Conservation (phyloP, 805 yeast genomes). For the Brettanomyces naardenensis region DNA sequence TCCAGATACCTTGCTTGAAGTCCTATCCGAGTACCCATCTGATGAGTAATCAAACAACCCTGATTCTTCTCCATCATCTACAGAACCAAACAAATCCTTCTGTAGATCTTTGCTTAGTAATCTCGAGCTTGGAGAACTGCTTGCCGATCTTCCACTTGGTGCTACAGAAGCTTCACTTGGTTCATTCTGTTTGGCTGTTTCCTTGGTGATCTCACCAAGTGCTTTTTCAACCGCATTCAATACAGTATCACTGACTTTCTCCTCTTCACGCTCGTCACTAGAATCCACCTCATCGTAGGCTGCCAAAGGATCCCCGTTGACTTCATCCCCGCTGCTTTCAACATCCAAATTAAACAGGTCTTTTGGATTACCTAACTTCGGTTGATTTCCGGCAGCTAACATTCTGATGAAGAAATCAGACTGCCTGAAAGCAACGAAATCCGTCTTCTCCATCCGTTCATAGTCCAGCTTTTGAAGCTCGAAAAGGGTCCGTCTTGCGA, state of each 20-base stretch:
- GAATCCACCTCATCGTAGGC: slow-evolving; percentile 25
- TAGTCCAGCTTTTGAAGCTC: slow-evolving; percentile 48
- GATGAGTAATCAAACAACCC: slow-evolving; percentile 14
- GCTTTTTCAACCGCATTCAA: slow-evolving; percentile 63
- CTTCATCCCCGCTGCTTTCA: slow-evolving; percentile 16
- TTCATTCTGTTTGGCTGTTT: slow-evolving; percentile 14
- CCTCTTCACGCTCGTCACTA: slow-evolving; percentile 24
- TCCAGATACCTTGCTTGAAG: too few relatives aligned
- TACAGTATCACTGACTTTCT: slow-evolving; percentile 34
- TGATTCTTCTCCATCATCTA: slow-evolving; percentile 10
- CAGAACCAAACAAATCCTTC: slow-evolving; percentile 25
- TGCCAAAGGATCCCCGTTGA: slow-evolving; percentile 26
- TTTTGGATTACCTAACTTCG: neutral
- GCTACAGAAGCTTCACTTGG: neutral
- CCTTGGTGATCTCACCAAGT: slow-evolving; percentile 47
- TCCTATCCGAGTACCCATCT: slow-evolving; percentile 1
- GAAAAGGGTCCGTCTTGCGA: slow-evolving; percentile 55
- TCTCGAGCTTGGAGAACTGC: slow-evolving; percentile 17
- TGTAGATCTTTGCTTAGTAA: slow-evolving; percentile 23
- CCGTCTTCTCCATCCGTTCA: slow-evolving; percentile 40
- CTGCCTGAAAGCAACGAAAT: slow-evolving; percentile 51
- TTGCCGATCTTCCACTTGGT: neutral
- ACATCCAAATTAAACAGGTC: neutral
- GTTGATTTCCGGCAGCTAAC: slow-evolving; percentile 31
- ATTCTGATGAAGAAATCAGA: slow-evolving; percentile 49